These are phyloP conservation scores for Wickerhamiella sergipiensis DNA, from an alignment of 805 yeast species.

Conservation along the genomic window DNA sequence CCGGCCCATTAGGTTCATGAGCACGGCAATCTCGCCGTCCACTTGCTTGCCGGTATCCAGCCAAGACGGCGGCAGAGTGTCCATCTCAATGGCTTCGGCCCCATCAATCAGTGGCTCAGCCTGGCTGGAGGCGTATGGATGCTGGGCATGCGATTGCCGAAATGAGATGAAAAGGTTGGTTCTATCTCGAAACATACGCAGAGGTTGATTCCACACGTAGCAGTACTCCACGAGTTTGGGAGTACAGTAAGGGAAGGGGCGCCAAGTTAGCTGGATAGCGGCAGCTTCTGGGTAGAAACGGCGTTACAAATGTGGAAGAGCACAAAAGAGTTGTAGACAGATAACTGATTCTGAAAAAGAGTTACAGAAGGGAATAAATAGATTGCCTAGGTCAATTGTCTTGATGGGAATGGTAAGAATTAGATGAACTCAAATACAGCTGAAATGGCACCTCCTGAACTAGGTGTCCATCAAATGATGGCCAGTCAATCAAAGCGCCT, in stretches of 20 bases:
- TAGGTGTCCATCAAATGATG: too few species aligned
- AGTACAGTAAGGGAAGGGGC: not conserved
- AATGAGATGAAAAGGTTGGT: slow-evolving; percentile 85
- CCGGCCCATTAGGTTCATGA: slow-evolving; percentile 41
- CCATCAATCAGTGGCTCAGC: slow-evolving; percentile 38
- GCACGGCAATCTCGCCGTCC: slow-evolving; percentile 43
- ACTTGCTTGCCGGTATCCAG: slow-evolving; percentile 60
- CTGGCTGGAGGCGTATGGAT: slow-evolving; percentile 20
- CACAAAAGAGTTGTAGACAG: too few species aligned
- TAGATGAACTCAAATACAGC: too few species aligned
- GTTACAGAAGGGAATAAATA: too few species aligned
- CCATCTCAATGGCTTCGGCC: slow-evolving; percentile 39
- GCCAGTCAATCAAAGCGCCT: too few species aligned
- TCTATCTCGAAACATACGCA: slow-evolving; percentile 68
- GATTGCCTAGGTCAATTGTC: too few species aligned
- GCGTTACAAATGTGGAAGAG: too few species aligned
- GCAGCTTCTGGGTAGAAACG: too few species aligned
- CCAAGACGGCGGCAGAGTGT: slow-evolving; percentile 62
- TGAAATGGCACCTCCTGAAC: too few species aligned
- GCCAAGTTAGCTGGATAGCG: too few species aligned
- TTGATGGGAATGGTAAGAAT: too few species aligned
- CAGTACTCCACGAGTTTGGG: not conserved
- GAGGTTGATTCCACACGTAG: not conserved
- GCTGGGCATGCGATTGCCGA: slow-evolving; percentile 78
- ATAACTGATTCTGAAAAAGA: too few species aligned